Evolutionary conservation across 164 flowering plant genomes (phyloP), one percentile per base, ranked within the genome.

Genomic region (Berberis thunbergii): DNA sequence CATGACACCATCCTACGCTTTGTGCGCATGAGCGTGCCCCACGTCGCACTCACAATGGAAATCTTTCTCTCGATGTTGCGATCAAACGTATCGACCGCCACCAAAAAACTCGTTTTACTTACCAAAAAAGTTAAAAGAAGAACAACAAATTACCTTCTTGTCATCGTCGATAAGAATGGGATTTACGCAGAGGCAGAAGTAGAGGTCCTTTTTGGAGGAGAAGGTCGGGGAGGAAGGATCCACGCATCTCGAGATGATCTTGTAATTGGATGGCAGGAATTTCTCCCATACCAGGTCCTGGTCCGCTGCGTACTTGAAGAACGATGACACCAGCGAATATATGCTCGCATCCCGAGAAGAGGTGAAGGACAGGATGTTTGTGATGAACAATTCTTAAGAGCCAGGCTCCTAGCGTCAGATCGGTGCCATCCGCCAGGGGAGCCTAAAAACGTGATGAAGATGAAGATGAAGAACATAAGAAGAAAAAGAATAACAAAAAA

Each of bases 331-430:
- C 9, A 66, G 8, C 1, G 78, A 64, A 3, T 69, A 66, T 52
- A 63, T 60, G 54, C 80, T 70, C 1, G 72, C 76, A 41, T 80
- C 84, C 39, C 12, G 6, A 5, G 83, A 79, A 45, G 77, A 43
- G 0, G 83, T 75, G 40, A 75, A 64, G n/a, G 77, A 73, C 7
- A 77, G 62, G 57, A 75, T 67, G 8, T 40, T 43, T 0, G 75
- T 62, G 0, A 80, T 63, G 61, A 26, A 26, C 26, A 26, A 26
- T 26, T 26, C 26, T 26, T 26, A 26, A 26, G 77, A 73, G 6
- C 41, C 77, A 26, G 26, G 26, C 26, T 26, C 26, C 26, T 26
- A 26, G 26, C 26, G 26, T 26, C 26, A 26, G 26, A 26, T 26
- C 26, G 26, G 26, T 26, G 26, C 26, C 26, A 26, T 26, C 26